Base-by-base conservation (phyloP, 2,329 filamentous ascomycete species). In the Neurospora sp. region DNA sequence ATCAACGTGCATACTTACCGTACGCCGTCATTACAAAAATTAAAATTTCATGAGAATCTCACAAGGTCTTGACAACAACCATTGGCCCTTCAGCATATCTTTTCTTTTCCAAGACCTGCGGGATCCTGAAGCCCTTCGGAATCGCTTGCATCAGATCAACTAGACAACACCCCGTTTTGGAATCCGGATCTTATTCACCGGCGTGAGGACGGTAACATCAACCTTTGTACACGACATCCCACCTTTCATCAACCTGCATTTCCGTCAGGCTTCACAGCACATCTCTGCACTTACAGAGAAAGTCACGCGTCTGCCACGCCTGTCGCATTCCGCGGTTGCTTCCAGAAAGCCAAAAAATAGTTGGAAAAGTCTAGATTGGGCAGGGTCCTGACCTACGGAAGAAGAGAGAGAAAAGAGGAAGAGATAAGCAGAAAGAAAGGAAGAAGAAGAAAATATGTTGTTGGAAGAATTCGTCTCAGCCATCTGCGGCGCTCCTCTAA, bases 401-500 rank as follows among this genome's bases (percentile, higher is more conserved):
- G 67, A 70, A 58, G 42, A 69, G 62, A 71, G 62, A 70, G 62
- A 67, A 62, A 4, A 68, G 39, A n/a, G 38, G 33, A 62, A 36
- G 11, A 66, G 46, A 69, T 19, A 33, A n/a, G 11, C 15, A 67
- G 7, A 17, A 58, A 58, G 28, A 13, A 33, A 33, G 2, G 2
- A 67, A 69, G 5, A 28, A 28, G 28, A 43, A 11, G 7, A 40
- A 17, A 40, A 17, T 3, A 90, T 90, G 87, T 77, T 89, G 68
- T 84, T 86, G 28, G 87, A 90, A 77, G 83, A 84, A 71, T 87
- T 90, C 77, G 82, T 89, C 73, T 85, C 86, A 42, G 82, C 87
- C 68, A 83, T 89, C 72, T 83, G 83, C 69, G 88, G 87, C 33
- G 83, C 85, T 66, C 87, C 84, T 4, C 79, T 89, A 70, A 81